Evolutionary conservation across 2,329 filamentous ascomycete species (phyloP).

Genomic region (Colletotrichum tropicicola): DNA sequence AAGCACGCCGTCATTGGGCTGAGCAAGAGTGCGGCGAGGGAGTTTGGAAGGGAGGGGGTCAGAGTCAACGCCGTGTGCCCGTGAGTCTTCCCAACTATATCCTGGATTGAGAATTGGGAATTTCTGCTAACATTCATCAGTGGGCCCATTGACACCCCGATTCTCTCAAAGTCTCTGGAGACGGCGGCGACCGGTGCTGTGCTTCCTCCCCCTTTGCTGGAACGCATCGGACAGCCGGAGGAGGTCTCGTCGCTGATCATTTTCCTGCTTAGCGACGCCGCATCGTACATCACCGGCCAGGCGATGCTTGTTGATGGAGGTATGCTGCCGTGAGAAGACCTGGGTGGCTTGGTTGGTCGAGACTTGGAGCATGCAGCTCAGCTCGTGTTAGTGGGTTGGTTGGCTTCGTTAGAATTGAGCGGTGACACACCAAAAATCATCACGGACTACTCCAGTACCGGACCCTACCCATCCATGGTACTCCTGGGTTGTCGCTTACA

Average conservation of each 20-base stretch:
- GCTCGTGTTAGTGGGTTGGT: no score
- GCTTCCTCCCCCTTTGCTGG: conserved; percentile 22
- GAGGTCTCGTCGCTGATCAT: conserved; percentile 38
- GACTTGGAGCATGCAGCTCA: no score
- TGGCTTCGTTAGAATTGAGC: no score
- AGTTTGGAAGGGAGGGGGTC: conserved; percentile 35
- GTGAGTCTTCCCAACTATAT: conserved; percentile 28
- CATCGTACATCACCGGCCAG: conserved; percentile 38
- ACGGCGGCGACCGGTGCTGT: conserved; percentile 20
- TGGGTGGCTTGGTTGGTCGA: no score
- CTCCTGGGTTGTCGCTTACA: no score
- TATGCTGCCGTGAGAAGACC: conserved; percentile 10
- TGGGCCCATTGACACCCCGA: conserved; percentile 26
- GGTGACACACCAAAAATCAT: no score
- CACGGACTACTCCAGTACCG: no score
- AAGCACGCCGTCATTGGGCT: conserved; percentile 43
- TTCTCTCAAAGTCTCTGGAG: conserved; percentile 8
- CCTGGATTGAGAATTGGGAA: not conserved
- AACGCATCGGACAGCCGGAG: conserved; percentile 36
- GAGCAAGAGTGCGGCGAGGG: conserved; percentile 40
- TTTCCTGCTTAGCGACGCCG: conserved; percentile 39
- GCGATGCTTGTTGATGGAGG: conserved; percentile 38
- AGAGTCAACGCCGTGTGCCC: conserved; percentile 38
- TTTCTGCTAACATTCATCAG: not conserved
- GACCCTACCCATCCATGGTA: no score